These are phyloP conservation scores for Beta macrorhiza DNA, from an alignment of 179 eudicot species.

Conservation along the genomic window DNA sequence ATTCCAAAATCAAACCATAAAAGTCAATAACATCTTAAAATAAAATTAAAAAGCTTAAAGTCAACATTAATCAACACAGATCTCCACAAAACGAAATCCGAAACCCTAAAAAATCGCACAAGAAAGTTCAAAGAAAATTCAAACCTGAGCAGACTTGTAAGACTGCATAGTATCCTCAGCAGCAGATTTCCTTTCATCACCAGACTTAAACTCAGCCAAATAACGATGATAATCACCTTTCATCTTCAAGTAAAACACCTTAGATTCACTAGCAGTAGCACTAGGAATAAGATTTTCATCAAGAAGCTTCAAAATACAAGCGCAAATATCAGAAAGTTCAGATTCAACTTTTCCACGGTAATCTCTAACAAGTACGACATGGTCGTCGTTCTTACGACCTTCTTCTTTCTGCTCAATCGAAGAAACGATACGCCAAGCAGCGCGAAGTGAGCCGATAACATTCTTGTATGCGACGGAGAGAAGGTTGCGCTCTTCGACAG, in stretches of 20 bases:
- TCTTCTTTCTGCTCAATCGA: slow-evolving; percentile 86
- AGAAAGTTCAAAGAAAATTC: not conserved
- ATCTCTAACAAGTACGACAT: slow-evolving; percentile 52
- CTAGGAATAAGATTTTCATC: slow-evolving; percentile 48
- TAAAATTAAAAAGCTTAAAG: not conserved
- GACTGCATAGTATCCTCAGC: slow-evolving; percentile 73
- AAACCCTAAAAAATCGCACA: not conserved
- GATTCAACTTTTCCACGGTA: slow-evolving; percentile 58
- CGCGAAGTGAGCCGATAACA: slow-evolving; percentile 77
- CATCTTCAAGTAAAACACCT: slow-evolving; percentile 82
- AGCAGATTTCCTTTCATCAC: slow-evolving; percentile 63
- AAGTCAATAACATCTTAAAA: not conserved
- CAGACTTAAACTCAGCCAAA: slow-evolving; percentile 73
- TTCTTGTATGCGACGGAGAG: slow-evolving; percentile 82
- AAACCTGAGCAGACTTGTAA: slow-evolving; percentile 75
- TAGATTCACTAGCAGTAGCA: slow-evolving; percentile 53
- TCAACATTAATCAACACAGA: not conserved
- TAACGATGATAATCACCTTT: slow-evolving; percentile 83
- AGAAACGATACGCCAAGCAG: slow-evolving; percentile 76
- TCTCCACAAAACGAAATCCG: not conserved
- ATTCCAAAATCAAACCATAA: not conserved
- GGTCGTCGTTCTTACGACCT: slow-evolving; percentile 73
- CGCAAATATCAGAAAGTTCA: slow-evolving; percentile 53
- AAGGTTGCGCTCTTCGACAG: slow-evolving; percentile 75
- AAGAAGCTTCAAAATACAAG: slow-evolving; percentile 48